These are phyloP conservation scores for Acidomyces sp. DNA, from an alignment of 495 filamentous ascomycete genomes.

Conservation along the genomic window DNA sequence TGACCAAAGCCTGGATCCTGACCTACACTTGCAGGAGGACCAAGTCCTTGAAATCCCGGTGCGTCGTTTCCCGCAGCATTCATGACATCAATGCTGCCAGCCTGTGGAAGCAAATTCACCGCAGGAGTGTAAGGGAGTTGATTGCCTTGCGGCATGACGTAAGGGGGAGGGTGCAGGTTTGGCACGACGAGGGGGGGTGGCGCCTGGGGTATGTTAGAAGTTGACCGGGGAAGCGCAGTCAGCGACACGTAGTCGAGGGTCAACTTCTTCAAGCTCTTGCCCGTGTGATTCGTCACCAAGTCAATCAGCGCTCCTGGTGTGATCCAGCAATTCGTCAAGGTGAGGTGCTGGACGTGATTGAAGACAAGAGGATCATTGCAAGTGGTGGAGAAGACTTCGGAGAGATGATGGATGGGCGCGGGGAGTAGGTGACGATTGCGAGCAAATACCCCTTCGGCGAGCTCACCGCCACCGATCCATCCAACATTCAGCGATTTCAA, in stretches of 20 bases:
- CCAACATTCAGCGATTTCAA: constrained; percentile 42
- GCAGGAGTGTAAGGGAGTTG: too few relatives aligned
- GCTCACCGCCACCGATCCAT: constrained; percentile 45
- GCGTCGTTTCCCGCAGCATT: too few relatives aligned
- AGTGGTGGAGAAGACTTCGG: constrained; percentile 5
- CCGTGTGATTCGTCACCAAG: constrained; percentile 20
- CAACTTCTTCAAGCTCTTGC: constrained; percentile 17
- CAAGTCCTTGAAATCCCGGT: too few relatives aligned
- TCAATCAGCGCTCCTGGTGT: constrained; percentile 20
- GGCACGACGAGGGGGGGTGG: too few relatives aligned
- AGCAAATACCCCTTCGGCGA: constrained; percentile 38
- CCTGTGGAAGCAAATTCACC: too few relatives aligned
- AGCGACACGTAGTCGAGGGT: constrained; percentile 27
- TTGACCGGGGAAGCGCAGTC: constrained; percentile 23
- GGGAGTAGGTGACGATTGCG: constrained; percentile 40
- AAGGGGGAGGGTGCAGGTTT: too few relatives aligned
- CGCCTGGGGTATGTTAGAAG: too few relatives aligned
- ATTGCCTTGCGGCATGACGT: too few relatives aligned
- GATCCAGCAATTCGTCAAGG: constrained; percentile 29
- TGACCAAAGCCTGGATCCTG: too few relatives aligned
- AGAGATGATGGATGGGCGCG: constrained; percentile 39
- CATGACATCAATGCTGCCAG: too few relatives aligned
- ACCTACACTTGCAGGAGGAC: too few relatives aligned
- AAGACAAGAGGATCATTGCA: constrained; percentile 16
- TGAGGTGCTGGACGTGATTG: constrained; percentile 25